Percentiles rank a stretch among this genome's conserved stretches.
phyloP scores from a whole-genome alignment of 2,329 filamentous ascomycete species.

The Conoideocrella luteorostrata region DNA sequence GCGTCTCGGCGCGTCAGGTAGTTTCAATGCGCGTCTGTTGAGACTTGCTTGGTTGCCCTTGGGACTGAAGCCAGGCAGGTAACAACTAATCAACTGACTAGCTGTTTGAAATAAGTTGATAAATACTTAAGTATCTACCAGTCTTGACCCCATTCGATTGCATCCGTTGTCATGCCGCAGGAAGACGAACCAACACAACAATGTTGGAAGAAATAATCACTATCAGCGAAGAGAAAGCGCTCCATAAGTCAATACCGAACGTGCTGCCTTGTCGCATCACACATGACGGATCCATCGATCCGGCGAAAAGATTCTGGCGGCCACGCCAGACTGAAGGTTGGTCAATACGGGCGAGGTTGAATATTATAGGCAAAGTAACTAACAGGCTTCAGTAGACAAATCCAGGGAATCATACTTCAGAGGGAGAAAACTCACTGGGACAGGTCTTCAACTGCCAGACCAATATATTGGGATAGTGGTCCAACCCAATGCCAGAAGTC shows the following conservation, averaged over 20 bases:
- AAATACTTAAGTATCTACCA: too few relatives aligned
- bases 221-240: conserved; percentile 22
- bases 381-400: conserved; percentile 32
- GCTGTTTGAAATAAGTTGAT: too few relatives aligned
- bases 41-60: too few relatives aligned
- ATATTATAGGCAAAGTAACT: background rate
- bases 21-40: too few relatives aligned
- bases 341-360: conserved; percentile 12
- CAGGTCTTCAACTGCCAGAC: conserved; percentile 58
- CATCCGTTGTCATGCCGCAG: too few relatives aligned
- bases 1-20: too few relatives aligned
- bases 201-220: conserved; percentile 40
- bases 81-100: too few relatives aligned
- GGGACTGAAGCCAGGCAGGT: too few relatives aligned
- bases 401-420: conserved; percentile 62
- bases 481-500: conserved; percentile 29
- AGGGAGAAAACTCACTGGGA: conserved; percentile 71
- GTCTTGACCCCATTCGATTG: background rate
- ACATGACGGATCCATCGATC: conserved; percentile 65
- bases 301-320: conserved; percentile 63
- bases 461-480: conserved; percentile 63
- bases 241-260: conserved; percentile 50
- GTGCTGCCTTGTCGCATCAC: conserved; percentile 76
- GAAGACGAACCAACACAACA: background rate
- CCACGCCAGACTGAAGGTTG: conserved; percentile 44